Conservation (phyloP, 768 basidiomycete genomes). For the Piloderma croceum region DNA sequence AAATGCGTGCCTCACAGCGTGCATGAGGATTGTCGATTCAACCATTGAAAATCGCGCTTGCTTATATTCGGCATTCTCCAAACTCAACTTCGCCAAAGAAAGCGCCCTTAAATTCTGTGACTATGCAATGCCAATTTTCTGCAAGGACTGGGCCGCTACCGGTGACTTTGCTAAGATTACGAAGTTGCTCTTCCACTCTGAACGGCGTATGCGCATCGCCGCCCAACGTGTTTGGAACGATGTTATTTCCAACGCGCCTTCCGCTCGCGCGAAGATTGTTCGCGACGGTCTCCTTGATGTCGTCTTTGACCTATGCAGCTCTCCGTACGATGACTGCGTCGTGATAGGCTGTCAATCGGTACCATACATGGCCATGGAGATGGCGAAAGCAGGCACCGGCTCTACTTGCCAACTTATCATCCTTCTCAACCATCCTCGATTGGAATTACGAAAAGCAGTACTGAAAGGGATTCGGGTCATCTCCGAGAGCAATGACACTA, state of each 20-base stretch:
- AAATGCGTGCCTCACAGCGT: conserved; percentile 13
- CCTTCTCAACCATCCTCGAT: conserved; percentile 9
- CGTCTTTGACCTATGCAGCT: conserved; percentile 15
- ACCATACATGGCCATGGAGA: conserved; percentile 12
- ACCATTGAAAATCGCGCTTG: conserved; percentile 13
- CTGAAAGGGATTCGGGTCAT: conserved; percentile 11
- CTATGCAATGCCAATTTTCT: conserved; percentile 14
- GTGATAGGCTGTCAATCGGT: conserved; percentile 9
- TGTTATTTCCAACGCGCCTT: conserved; percentile 9
- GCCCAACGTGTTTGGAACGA: conserved; percentile 14
- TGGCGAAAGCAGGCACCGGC: conserved; percentile 9
- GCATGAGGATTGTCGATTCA: conserved; percentile 12
- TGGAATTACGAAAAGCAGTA: conserved; percentile 11
- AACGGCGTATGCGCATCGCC: conserved; percentile 11
- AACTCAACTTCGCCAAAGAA: conserved; percentile 15
- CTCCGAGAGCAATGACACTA: conserved; percentile 9
- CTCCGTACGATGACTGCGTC: conserved; percentile 13
- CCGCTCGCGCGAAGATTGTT: conserved; percentile 12
- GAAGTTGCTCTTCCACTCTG: conserved; percentile 8
- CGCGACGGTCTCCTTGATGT: no score
- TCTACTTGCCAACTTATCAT: conserved; percentile 10
- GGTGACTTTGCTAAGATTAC: conserved; percentile 12
- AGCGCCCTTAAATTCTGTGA: conserved; percentile 14
- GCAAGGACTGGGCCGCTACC: conserved; percentile 12
- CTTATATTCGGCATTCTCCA: conserved; percentile 10